Conservation (phyloP, 371 early-diverging fungal species). For the Mortierella sp. region DNA sequence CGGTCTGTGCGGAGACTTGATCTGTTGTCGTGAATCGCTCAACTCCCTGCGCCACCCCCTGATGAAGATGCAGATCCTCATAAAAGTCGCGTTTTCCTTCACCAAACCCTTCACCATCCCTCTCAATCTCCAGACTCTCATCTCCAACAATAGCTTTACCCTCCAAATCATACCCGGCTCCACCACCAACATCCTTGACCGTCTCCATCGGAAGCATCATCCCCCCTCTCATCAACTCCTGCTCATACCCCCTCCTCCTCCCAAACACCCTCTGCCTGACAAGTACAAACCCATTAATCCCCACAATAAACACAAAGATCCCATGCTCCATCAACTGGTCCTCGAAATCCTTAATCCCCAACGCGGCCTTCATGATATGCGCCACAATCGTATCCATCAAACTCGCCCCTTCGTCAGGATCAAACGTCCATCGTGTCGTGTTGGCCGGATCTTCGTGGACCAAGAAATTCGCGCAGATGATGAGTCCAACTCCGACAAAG, state of each 20-base stretch:
- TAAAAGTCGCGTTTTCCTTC: neutral
- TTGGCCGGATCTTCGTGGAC: slow-evolving; percentile 14
- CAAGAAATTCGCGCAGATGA: slow-evolving; percentile 17
- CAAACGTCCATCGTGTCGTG: slow-evolving; percentile 31
- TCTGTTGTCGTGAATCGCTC: neutral
- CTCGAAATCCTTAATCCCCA: slow-evolving; percentile 58
- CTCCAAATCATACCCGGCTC: neutral
- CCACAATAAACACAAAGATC: slow-evolving; percentile 66
- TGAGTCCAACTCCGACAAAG: slow-evolving; percentile 21
- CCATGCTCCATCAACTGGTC: slow-evolving; percentile 59
- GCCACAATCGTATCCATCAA: slow-evolving; percentile 60
- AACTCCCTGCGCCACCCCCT: neutral
- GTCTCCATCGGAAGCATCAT: neutral
- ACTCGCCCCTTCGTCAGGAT: slow-evolving; percentile 21
- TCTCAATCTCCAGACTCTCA: neutral
- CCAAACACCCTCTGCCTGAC: slow-evolving; percentile 65
- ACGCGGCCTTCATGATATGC: slow-evolving; percentile 58
- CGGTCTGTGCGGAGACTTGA: neutral
- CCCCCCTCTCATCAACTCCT: slow-evolving; percentile 59
- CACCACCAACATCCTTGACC: neutral
- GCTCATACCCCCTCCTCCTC: slow-evolving; percentile 25
- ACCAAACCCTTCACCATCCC: neutral
- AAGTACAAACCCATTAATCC: slow-evolving; percentile 67
- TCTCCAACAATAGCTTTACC: neutral
- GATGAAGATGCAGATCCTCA: slow-evolving; percentile 1